Evolutionary conservation across 352 stramenopile species (phyloP), one percentile per base, ranked within the genome.

Genomic region (Phytophthora crassamura): DNA sequence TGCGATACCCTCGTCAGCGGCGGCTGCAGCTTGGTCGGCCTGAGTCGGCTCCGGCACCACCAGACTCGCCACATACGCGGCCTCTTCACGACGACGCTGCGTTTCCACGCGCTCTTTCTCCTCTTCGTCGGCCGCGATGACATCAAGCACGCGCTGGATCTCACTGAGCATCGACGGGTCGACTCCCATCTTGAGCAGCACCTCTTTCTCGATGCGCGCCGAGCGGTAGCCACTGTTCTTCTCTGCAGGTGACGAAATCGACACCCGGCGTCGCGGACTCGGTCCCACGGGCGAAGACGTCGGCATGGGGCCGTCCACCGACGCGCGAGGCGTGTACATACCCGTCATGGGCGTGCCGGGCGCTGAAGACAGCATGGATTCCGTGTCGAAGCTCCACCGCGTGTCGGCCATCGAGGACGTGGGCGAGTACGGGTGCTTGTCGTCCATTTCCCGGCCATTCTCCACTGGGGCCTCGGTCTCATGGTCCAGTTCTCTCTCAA

Each of bases 131-230:
- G 80, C 77, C 14, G 69, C 71, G 9, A 88, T 69, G 11, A 66
- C 64, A 40, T 92, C 81, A 25, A 92, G 64, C 18, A 90, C 74
- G 45, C 79, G 77, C 53, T 92, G 83, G 36, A 92, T 84, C 48
- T 92, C 83, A 22, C 69, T 75, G n/a, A 92, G 74, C 83, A 92
- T 87, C 28, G 77, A 78, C 38, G 81, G 76, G 35, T 86, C 78
- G 22, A 92, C 81, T 12, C 81, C 83, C 79, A 92, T 88, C 46
- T 83, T 85, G 5, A 90, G 65, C 55, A 92, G 61, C 45, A 92
- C 83, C 51, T 89, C 79, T 54, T 88, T 90, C 58, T 92, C 83
- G 25, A 92, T 92, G 14, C 82, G 80, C 9, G 79, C 83, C 10
- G 83, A 92, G 10, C 82, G 80, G 7, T 72, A 73, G 54, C 57